Conservation (phyloP, 2,329 filamentous ascomycete species). For the Trichophyton simii region DNA sequence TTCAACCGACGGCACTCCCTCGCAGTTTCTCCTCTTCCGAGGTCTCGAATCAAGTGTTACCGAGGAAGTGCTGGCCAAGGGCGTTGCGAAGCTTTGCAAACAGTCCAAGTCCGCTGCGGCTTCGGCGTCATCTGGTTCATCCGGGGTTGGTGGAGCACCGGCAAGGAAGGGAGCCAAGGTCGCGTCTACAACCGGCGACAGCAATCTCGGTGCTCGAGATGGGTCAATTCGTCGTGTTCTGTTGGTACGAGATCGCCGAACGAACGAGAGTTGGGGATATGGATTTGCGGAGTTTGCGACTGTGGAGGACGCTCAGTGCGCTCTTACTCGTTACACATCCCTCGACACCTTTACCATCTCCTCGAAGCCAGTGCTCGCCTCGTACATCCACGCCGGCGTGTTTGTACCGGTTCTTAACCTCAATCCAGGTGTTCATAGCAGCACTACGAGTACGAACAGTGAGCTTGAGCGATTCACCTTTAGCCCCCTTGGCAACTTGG, state of each 20-base stretch:
- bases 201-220: slow-evolving; percentile 56
- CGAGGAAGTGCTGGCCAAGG: slow-evolving; percentile 59
- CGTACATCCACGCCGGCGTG: slow-evolving; percentile 71
- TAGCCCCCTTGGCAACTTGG: slow-evolving; percentile 54
- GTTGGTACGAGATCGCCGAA: slow-evolving; percentile 59
- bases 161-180: slow-evolving; percentile 39
- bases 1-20: slow-evolving; percentile 46
- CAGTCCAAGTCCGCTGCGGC: slow-evolving; percentile 20
- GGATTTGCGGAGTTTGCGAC: slow-evolving; percentile 75
- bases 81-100: slow-evolving; percentile 61
- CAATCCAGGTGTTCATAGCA: slow-evolving; percentile 37
- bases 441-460: slow-evolving; percentile 19
- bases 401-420: slow-evolving; percentile 63
- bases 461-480: slow-evolving; percentile 47
- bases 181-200: slow-evolving; percentile 43
- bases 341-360: slow-evolving; percentile 67
- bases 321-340: slow-evolving; percentile 57
- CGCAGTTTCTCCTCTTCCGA: slow-evolving; percentile 64
- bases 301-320: slow-evolving; percentile 61
- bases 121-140: slow-evolving; percentile 24
- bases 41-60: slow-evolving; percentile 57
- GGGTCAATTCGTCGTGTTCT: slow-evolving; percentile 66
- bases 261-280: slow-evolving; percentile 63
- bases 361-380: slow-evolving; percentile 56
- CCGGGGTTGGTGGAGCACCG: slow-evolving; percentile 15